Base-by-base conservation (phyloP, 768 basidiomycete genomes). In the Tulasnella sp. region DNA sequence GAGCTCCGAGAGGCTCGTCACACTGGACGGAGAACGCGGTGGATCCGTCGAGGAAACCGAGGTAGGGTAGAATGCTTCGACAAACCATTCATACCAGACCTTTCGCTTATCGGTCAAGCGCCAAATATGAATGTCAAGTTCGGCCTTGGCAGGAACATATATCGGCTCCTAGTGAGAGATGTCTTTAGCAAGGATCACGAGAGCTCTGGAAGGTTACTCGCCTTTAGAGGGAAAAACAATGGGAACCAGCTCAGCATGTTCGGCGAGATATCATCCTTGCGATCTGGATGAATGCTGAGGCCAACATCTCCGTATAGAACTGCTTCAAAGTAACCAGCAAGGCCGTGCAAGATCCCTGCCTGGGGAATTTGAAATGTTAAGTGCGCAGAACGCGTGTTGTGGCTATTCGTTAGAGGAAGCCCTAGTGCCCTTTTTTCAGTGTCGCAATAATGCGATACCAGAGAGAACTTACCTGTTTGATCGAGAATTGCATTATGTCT, bases 231-330 rank as follows among this genome's bases (percentile, higher is more conserved):
- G 83, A 99, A 97, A 84, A 94, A 97, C 25, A 98, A 83, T 0
- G 97, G 97, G 84, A 99, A 99, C 97, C 97, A 99, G 81, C 96
- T 98, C 80, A 99, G 86, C 97, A 99, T 99, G 79, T 99, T 91
- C 80, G 93, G 96, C 9, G 94, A 96, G 74, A 96, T 86, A 67
- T 89, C 86, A 36, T 94, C 91, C 81, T 92, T 94, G 69, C 91
- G 89, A 72, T 93, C 88, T 0, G 97, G 97, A 81, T 99, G 97
- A 54, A 97, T 98, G 80, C 94, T 97, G 34, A 98, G 84, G 0
- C 95, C 94, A 29, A 99, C 86, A 78, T 91, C 90, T n/a, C 88
- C 89, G 81, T 99, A 99, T 4, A 99, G 84, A 12, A 93, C 89
- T 0, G 97, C 94, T 83, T 99, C 97, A 79, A 99, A 99, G 82